These are phyloP conservation scores for Pelagomonas calceolata DNA, from an alignment of 108 stramenopile genomes.

Conservation along the genomic window DNA sequence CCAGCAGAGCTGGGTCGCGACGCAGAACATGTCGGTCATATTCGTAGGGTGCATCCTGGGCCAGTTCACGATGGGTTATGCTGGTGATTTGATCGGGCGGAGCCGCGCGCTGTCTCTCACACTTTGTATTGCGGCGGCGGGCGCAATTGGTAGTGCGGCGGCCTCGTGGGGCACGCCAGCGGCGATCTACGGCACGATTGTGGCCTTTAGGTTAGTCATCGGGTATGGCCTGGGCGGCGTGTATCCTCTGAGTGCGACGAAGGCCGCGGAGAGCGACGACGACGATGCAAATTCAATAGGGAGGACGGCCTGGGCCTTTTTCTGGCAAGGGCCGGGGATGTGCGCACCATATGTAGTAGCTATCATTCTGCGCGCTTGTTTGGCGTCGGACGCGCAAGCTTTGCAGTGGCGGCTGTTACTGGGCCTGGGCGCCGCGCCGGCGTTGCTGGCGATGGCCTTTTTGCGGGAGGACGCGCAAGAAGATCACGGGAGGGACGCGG, in stretches of 20 bases:
- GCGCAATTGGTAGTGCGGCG: not conserved
- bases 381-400: not conserved
- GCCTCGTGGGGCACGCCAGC: not conserved
- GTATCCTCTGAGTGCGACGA: not conserved
- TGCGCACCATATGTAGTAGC: not conserved
- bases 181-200: not conserved
- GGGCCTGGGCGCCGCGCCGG: not conserved
- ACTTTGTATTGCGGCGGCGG: not conserved
- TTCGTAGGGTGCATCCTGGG: constrained; percentile 9
- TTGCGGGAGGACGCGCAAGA: not conserved
- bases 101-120: not conserved
- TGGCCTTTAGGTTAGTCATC: constrained; percentile 3
- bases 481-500: not conserved
- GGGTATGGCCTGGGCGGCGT: constrained; percentile 8
- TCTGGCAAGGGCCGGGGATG: not conserved
- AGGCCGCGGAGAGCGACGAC: no score
- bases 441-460: not conserved
- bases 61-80: constrained; percentile 12
- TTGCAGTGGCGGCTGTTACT: not conserved
- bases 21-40: constrained; percentile 1
- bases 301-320: not conserved
- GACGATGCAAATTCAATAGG: not conserved
- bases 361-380: not conserved
- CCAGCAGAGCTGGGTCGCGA: not conserved
- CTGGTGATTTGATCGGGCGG: constrained; percentile 4